Evolutionary conservation across 441 rosid species (phyloP).

Genomic region (Euphorbia celastroides): DNA sequence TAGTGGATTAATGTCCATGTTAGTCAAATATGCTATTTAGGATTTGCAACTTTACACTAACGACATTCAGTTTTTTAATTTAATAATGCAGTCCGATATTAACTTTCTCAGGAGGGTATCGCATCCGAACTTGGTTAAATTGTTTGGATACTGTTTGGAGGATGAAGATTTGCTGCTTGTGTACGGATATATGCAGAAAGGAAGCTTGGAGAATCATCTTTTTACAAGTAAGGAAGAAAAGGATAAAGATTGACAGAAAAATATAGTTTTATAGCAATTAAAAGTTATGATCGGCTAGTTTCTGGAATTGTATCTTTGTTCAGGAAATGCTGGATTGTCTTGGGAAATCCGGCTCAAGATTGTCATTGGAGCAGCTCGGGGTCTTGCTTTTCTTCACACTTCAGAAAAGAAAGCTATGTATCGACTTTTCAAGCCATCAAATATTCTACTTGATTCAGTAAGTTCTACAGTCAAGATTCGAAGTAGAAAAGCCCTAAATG

Average conservation of each 20-base stretch:
- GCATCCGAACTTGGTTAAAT: constrained; percentile 73
- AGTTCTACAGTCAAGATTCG: constrained; percentile 16
- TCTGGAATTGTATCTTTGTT: constrained; percentile 13
- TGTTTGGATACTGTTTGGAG: constrained; percentile 70
- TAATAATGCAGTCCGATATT: constrained; percentile 57
- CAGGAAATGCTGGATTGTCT: constrained; percentile 42
- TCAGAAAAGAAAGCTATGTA: constrained; percentile 77
- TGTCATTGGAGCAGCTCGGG: constrained; percentile 79
- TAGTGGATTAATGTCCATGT: background rate
- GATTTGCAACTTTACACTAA: background rate
- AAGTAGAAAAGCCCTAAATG: too few relatives aligned
- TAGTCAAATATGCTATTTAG: background rate
- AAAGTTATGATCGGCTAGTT: background rate
- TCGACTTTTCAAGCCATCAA: constrained; percentile 90
- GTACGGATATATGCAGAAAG: constrained; percentile 77
- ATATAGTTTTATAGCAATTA: background rate
- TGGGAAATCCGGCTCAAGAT: constrained; percentile 69
- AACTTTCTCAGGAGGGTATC: constrained; percentile 67
- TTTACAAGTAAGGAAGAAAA: constrained; percentile 54
- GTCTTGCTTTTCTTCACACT: constrained; percentile 68
- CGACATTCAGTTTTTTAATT: too few relatives aligned
- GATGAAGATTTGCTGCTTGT: constrained; percentile 74
- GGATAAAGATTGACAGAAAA: background rate
- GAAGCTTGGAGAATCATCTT: constrained; percentile 84
- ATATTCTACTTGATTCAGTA: constrained; percentile 80